Percentiles rank a stretch among this genome's conserved stretches.
phyloP scores from a whole-genome alignment of 1,284 basidiomycete species.

The Puccinia sorghi region DNA sequence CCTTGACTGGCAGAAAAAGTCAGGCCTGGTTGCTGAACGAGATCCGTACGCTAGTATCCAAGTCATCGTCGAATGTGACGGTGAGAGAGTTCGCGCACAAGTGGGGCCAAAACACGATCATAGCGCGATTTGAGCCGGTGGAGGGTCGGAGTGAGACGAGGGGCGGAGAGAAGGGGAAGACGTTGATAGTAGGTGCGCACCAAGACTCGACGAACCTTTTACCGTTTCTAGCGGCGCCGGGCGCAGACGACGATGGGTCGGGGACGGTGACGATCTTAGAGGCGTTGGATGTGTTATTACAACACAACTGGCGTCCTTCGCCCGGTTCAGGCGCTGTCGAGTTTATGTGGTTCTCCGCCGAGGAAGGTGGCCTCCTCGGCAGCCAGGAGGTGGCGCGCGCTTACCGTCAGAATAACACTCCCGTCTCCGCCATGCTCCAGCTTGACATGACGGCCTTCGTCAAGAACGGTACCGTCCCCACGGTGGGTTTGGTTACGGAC shows the following conservation, averaged over 20 bases:
- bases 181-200: slow-evolving; percentile 60
- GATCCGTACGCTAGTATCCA: slow-evolving; percentile 66
- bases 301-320: slow-evolving; percentile 67
- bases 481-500: slow-evolving; percentile 87
- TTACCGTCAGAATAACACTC: slow-evolving; percentile 68
- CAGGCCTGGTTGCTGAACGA: slow-evolving; percentile 79
- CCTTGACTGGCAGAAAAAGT: slow-evolving; percentile 69
- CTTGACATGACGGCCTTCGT: slow-evolving; percentile 72
- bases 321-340: slow-evolving; percentile 75
- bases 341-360: slow-evolving; percentile 95
- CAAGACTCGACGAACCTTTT: slow-evolving; percentile 58
- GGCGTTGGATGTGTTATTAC: slow-evolving; percentile 76
- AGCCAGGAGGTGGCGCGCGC: slow-evolving; percentile 82
- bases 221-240: slow-evolving; percentile 82
- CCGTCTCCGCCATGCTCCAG: slow-evolving; percentile 81
- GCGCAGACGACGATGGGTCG: slow-evolving; percentile 79
- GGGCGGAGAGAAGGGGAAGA: slow-evolving; percentile 47
- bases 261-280: slow-evolving; percentile 90
- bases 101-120: slow-evolving; percentile 91
- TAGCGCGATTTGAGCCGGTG: slow-evolving; percentile 63
- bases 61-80: slow-evolving; percentile 63
- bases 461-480: slow-evolving; percentile 79
- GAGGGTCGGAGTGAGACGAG: not conserved
- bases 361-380: slow-evolving; percentile 90
- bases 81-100: slow-evolving; percentile 79